Evolutionary conservation across 148 eudicot species (phyloP), one percentile per base, ranked within the genome.

Genomic region (Cornus florida): DNA sequence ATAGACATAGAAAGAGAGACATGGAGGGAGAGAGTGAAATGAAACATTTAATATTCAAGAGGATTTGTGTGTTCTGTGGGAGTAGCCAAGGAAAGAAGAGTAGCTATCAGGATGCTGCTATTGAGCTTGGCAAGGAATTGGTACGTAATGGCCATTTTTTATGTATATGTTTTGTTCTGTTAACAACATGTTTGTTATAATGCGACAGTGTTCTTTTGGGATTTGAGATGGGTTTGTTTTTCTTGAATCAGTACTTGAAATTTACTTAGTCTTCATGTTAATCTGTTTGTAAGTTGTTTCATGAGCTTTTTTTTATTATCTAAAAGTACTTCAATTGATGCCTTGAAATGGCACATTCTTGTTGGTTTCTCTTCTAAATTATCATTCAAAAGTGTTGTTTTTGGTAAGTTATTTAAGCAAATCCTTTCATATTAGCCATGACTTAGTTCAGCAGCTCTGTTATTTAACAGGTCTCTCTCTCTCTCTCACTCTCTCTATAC

Each of bases 1-100:
- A 72, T 65, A 62, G 23, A 14, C 48, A 17, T 43, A 71, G 66
- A 65, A 75, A 59, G 79, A 12, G 38, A 67, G 39, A 38, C 77
- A 93, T 93, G 97, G 98, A 93, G 89, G 91, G 83, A 80, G 89
- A 76, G 72, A 81, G 82, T 87, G 93, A 89, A 81, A 82, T 82
- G 72, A 87, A 83, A 77, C 79, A 68, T 48, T 93, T 97, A 57
- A 96, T 67, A 83, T 96, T 96, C 85, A 90, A 87, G 87, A 91
- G 95, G 80, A 92, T 96, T 69, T 96, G 99, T 87, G 99, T 96
- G 32, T 96, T 96, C 71, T 96, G 99, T 88, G 99, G 99, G 23
- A 96, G 99, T 79, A 96, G 99, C 80, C 99, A 93, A 77, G 99
- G 99, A 39, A 96, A 92, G 84, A 96, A 93, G 84, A 83, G 82